Conservation (phyloP, 2,329 filamentous ascomycete genomes). For the Nemania serpens region DNA sequence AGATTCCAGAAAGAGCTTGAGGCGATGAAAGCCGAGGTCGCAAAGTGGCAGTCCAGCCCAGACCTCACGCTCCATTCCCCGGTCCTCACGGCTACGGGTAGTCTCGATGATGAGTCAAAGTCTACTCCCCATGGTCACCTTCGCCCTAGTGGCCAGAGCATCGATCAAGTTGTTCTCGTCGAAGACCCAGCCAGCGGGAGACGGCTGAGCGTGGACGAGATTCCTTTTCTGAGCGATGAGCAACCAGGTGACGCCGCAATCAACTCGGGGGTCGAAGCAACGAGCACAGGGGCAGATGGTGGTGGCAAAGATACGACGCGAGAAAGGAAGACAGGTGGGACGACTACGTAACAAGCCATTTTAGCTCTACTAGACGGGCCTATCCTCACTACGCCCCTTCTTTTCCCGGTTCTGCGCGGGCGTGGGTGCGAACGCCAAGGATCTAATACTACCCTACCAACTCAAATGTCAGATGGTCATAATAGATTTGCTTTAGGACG, state of each 20-base stretch:
- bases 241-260: slow-evolving; percentile 29
- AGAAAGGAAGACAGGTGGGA: slow-evolving; percentile 50
- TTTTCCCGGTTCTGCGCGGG: not conserved
- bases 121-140: slow-evolving; percentile 20
- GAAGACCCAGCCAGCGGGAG: slow-evolving; percentile 38
- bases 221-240: slow-evolving; percentile 61
- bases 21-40: slow-evolving; percentile 82
- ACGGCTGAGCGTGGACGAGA: slow-evolving; percentile 53
- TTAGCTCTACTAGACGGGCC: not conserved
- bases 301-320: slow-evolving; percentile 52
- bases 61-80: slow-evolving; percentile 51
- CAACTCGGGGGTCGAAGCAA: slow-evolving; percentile 25
- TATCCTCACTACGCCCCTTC: not conserved
- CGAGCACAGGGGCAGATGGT: slow-evolving; percentile 50
- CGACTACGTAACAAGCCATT: not conserved
- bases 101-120: slow-evolving; percentile 30
- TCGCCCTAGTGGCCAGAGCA: slow-evolving; percentile 11
- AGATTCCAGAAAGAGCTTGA: slow-evolving; percentile 97
- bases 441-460: not conserved
- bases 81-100: slow-evolving; percentile 44
- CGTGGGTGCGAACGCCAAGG: not conserved
- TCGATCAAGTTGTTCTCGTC: slow-evolving; percentile 30
- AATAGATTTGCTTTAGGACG: not conserved
- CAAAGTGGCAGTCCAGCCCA: slow-evolving; percentile 77
- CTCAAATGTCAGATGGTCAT: slow-evolving; percentile 1